Evolutionary conservation across 2,329 filamentous ascomycete species (phyloP), one percentile per base, ranked within the genome.

Genomic region (Pyricularia sp.): DNA sequence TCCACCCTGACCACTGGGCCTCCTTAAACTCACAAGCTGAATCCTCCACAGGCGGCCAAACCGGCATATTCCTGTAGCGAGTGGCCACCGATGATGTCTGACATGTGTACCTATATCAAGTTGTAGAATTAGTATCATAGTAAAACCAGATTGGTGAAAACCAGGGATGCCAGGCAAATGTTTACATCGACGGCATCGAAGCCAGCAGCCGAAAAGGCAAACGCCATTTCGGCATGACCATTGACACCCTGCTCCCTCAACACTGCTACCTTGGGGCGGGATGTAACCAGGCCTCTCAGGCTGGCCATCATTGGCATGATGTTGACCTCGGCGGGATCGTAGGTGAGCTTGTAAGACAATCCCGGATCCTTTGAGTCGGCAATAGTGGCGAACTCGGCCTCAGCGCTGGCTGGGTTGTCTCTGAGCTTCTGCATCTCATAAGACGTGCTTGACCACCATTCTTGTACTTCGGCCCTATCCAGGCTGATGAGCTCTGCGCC

Each of bases 171-270:
- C 20, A 4, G 25, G 25, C 9, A 14, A 61, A 61, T 14, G 12
- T 23, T 61, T 61, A 61, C 58, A 76, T 99, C 94, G 65, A 98
- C 87, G 17, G 94, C 88, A 66, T 93, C 90, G 81, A 98, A 98
- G 55, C 94, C 94, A 63, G 95, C 94, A 50, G 89, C 89, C 72
- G 91, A 89, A 85, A 98, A 98, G 66, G 94, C 93, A 76, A 97
- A 98, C 0, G 95, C 95, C 92, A 99, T 97, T 79, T 99, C 95
- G n/a, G 93, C 90, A 75, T 97, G 88, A 61, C 94, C 92, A 80
- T 99, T 98, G 73, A 97, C 92, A 77, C 95, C 95, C 78, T 97
- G 93, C 79, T 98, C 95, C 76, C 95, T 87, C 26, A 99, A 88
- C 73, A 99, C 97, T 63, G 95, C 95, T 28, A 99, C 94, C 36